These are phyloP conservation scores for Hymenoscyphus infarciens DNA, from an alignment of 2,329 filamentous ascomycete species.

Conservation along the genomic window DNA sequence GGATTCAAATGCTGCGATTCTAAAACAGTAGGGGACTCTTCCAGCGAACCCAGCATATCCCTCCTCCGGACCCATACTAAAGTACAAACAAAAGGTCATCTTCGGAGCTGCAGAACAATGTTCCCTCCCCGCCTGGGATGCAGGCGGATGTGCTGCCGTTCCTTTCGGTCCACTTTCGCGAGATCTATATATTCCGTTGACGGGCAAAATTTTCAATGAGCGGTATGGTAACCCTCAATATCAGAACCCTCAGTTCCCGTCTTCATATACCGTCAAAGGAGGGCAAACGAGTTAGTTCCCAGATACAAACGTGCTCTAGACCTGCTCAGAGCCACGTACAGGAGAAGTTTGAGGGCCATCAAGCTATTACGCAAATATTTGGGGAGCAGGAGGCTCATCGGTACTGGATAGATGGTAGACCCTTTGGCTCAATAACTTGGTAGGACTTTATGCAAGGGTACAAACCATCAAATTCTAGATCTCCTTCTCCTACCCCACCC, in stretches of 20 bases:
- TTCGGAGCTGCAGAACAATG: constrained; percentile 55
- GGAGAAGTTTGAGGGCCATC: constrained; percentile 13
- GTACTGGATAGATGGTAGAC: not conserved
- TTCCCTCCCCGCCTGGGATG: constrained; percentile 40
- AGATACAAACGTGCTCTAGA: constrained; percentile 40
- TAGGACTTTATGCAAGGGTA: too few species aligned
- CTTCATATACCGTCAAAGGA: constrained; percentile 47
- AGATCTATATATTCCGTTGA: constrained; percentile 46
- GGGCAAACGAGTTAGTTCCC: constrained; percentile 44
- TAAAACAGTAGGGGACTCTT: too few species aligned
- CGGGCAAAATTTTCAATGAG: constrained; percentile 29
- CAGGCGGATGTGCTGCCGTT: constrained; percentile 50
- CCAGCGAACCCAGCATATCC: too few species aligned
- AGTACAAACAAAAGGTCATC: constrained; percentile 50
- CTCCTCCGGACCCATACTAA: constrained; percentile 26
- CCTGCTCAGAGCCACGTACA: constrained; percentile 15
- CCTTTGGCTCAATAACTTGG: too few species aligned
- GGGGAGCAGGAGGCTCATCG: constrained; percentile 51
- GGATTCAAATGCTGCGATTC: too few species aligned
- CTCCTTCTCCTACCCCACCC: not conserved
- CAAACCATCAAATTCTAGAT: not conserved
- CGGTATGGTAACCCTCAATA: constrained; percentile 30
- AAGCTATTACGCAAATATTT: constrained; percentile 46
- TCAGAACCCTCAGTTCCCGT: constrained; percentile 46
- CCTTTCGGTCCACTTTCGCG: constrained; percentile 48